Base-by-base conservation (phyloP, 495 filamentous ascomycete genomes). In the Daldinia bambusicola region DNA sequence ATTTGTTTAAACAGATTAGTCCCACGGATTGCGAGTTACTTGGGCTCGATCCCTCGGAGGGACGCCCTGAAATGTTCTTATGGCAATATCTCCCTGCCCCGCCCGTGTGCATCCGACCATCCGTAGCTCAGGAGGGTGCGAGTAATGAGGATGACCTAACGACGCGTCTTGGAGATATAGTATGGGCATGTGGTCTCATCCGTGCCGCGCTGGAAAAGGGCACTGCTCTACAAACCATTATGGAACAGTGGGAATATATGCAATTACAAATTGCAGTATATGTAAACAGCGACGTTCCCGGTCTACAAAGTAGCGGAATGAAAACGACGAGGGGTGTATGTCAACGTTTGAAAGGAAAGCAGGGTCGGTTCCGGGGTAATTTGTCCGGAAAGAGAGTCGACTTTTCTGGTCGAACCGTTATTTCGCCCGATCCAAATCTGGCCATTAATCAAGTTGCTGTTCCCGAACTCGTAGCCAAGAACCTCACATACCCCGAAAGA, bases 201-300 rank as follows among this genome's bases (percentile, higher is more conserved):
- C 90, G 92, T 48, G 88, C 90, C 32, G 91, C 92, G 0, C 76
- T 99, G 31, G 81, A 90, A 40, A 92, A 91, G 70, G 96, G 95
- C 41, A 89, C 92, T 8, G 89, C 92, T 6, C 86, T 99, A 2
- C 87, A 91, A 70, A 94, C 90, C 2, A 92, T 98, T 58, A 97
- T 98, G 92, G 95, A 98, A 80, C 93, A 95, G 67, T 99, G 96
- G 96, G 95, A 98, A 74, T 98, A 94, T 74, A 83, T 99, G 73
- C 94, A 97, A 74, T 82, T 97, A 8, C 94, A 97, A 69, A 91
- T 98, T 60, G 95, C 95, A 31, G 93, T 98, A 84, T 98, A 98
- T 75, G 95, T 99, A 71, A 97, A 99, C 83, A 96, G 93, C 58
- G 94, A 97, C 74, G 90, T 94, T n/a, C 95, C 95, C 12, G 93